phyloP scores from a whole-genome alignment of 2,329 filamentous ascomycete species.

The Beauveria scarabaeidicola region DNA sequence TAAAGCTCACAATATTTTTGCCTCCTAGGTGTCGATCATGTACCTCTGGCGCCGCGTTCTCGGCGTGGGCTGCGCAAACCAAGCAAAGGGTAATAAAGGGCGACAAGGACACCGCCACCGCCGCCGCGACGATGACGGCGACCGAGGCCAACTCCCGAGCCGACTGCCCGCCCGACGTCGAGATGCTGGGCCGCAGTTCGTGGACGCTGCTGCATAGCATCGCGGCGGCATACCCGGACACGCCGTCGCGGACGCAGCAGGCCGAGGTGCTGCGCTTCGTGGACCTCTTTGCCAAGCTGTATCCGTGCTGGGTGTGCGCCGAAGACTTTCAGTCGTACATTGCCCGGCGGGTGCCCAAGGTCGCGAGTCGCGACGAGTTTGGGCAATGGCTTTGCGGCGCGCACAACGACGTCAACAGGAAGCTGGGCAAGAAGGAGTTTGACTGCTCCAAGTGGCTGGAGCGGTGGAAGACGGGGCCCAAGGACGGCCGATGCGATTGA shows the following conservation, averaged over 20 bases:
- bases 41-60: slow-evolving; percentile 47
- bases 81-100: slow-evolving; percentile 30
- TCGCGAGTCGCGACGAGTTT: slow-evolving; percentile 58
- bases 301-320: slow-evolving; percentile 93
- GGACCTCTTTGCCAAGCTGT: slow-evolving; percentile 71
- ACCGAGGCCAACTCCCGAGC: slow-evolving; percentile 24
- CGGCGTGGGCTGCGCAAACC: slow-evolving; percentile 48
- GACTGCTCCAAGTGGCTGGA: slow-evolving; percentile 89
- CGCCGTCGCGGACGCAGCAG: slow-evolving; percentile 61
- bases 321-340: slow-evolving; percentile 85
- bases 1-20: slow-evolving; percentile 2
- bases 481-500: slow-evolving; percentile 54
- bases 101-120: slow-evolving; percentile 17
- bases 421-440: slow-evolving; percentile 84
- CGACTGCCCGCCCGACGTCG: slow-evolving; percentile 88
- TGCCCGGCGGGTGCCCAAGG: slow-evolving; percentile 56
- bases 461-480: slow-evolving; percentile 88
- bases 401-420: slow-evolving; percentile 80
- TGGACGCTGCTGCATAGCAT: slow-evolving; percentile 95
- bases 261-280: slow-evolving; percentile 71
- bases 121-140: not conserved
- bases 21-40: slow-evolving; percentile 59
- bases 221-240: slow-evolving; percentile 73
- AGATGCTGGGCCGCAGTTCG: slow-evolving; percentile 72
- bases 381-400: slow-evolving; percentile 77